A percentile compares a stretch with the other conserved stretches of the same genome.
These are phyloP conservation scores for Vicia villosa DNA, from an alignment of 306 rosid species.

Conservation along the genomic window DNA sequence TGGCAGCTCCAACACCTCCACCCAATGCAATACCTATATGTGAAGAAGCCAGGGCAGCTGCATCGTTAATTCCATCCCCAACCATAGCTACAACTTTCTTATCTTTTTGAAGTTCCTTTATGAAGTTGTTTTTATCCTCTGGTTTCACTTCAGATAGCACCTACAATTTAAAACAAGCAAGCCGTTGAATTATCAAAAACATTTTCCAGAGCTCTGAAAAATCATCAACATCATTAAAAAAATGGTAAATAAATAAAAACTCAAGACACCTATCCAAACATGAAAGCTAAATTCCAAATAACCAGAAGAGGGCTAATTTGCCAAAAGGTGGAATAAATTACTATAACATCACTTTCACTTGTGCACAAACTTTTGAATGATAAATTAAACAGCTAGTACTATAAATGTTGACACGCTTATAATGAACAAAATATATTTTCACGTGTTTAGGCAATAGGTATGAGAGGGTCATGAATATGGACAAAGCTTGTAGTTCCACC, in stretches of 20 bases:
- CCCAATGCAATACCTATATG: slow-evolving; percentile 95
- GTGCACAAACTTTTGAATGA: background rate
- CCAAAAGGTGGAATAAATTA: background rate
- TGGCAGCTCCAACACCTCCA: slow-evolving; percentile 98
- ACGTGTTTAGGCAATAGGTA: slow-evolving; percentile 6
- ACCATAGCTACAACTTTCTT: slow-evolving; percentile 86
- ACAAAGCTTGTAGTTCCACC: slow-evolving; percentile 11
- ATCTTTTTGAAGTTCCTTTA: slow-evolving; percentile 66
- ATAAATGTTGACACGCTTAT: background rate
- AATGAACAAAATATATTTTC: slow-evolving; percentile 9
- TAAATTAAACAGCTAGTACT: background rate
- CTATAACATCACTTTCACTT: background rate
- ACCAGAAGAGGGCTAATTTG: slow-evolving; percentile 13
- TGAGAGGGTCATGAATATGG: slow-evolving; percentile 11
- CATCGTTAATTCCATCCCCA: slow-evolving; percentile 97
- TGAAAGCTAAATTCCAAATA: slow-evolving; percentile 24
- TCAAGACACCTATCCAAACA: slow-evolving; percentile 6
- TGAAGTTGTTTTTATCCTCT: slow-evolving; percentile 71
- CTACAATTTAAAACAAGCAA: slow-evolving; percentile 45
- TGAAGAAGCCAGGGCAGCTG: slow-evolving; percentile 93
- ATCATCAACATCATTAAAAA: slow-evolving; percentile 8
- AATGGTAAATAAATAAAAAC: background rate
- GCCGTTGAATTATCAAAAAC: background rate
- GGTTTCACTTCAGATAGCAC: slow-evolving; percentile 89
- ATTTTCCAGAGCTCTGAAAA: background rate